Percentiles rank a stretch among this genome's conserved stretches.
Evolutionary conservation across 768 basidiomycete species (phyloP).

Genomic region (Russula abietina): DNA sequence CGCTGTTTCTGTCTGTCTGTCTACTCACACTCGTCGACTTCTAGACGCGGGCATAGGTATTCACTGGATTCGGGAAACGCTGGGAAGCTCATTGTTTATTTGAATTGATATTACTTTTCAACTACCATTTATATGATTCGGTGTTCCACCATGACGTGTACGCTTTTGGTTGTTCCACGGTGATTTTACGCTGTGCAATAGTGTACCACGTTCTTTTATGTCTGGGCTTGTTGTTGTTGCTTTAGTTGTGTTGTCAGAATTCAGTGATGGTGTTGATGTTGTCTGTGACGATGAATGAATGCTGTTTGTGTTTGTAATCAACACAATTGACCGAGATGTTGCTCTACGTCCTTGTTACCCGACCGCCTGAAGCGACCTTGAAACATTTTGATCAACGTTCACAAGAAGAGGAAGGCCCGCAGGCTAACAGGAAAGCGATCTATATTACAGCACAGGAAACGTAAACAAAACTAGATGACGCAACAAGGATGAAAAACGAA

Average conservation of each 20-base stretch:
- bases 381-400: not conserved
- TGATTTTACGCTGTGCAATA: not conserved
- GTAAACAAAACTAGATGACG: not conserved
- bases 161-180: not conserved
- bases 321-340: no score
- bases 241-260: not conserved
- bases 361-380: not conserved
- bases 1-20: not conserved
- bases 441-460: not conserved
- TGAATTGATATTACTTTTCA: not conserved
- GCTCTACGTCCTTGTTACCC: not conserved
- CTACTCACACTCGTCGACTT: not conserved
- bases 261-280: no score
- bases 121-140: not conserved
- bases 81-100: conserved; percentile 10
- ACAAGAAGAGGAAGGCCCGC: not conserved
- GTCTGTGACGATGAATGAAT: no score
- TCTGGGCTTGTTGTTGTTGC: not conserved
- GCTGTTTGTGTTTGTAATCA: not conserved
- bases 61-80: conserved; percentile 1
- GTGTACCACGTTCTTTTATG: not conserved
- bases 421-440: not conserved
- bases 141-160: not conserved
- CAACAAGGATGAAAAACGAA: not conserved
- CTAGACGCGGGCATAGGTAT: not conserved